Percentiles rank a stretch among this genome's conserved stretches.
These are phyloP conservation scores for Brassica cretica DNA, from an alignment of 345 rosid species.

Conservation along the genomic window DNA sequence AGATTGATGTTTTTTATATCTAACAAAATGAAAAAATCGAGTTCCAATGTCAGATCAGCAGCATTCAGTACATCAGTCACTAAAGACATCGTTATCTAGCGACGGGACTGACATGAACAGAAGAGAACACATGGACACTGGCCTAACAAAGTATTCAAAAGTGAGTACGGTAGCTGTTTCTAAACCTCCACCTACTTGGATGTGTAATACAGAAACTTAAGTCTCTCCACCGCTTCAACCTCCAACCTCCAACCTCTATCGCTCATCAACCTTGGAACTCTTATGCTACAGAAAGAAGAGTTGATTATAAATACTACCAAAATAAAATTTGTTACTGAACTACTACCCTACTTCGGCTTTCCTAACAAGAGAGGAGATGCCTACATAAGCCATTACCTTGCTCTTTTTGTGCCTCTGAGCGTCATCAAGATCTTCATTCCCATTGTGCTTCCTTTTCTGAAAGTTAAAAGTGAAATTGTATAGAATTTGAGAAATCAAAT, in stretches of 20 bases:
- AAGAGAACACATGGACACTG: slow-evolving; percentile 19
- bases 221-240: slow-evolving; percentile 50
- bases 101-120: slow-evolving; percentile 7
- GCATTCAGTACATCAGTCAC: not conserved
- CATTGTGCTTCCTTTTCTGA: slow-evolving; percentile 92
- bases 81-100: not conserved
- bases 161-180: slow-evolving; percentile 42
- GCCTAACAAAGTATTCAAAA: slow-evolving; percentile 47
- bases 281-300: slow-evolving; percentile 42
- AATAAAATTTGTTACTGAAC: not conserved
- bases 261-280: slow-evolving; percentile 71
- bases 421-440: slow-evolving; percentile 71
- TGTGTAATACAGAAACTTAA: slow-evolving; percentile 11
- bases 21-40: not conserved
- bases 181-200: slow-evolving; percentile 40
- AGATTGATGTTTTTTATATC: not conserved
- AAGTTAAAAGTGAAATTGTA: slow-evolving; percentile 18
- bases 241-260: slow-evolving; percentile 64
- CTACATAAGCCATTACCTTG: slow-evolving; percentile 50
- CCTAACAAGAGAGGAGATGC: slow-evolving; percentile 8
- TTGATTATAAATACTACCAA: not conserved
- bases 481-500: not conserved
- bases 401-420: slow-evolving; percentile 79
- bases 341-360: slow-evolving; percentile 6
- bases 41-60: not conserved